Base-by-base conservation (phyloP, 1,284 basidiomycete genomes). In the Cryptococcus hybrid region DNA sequence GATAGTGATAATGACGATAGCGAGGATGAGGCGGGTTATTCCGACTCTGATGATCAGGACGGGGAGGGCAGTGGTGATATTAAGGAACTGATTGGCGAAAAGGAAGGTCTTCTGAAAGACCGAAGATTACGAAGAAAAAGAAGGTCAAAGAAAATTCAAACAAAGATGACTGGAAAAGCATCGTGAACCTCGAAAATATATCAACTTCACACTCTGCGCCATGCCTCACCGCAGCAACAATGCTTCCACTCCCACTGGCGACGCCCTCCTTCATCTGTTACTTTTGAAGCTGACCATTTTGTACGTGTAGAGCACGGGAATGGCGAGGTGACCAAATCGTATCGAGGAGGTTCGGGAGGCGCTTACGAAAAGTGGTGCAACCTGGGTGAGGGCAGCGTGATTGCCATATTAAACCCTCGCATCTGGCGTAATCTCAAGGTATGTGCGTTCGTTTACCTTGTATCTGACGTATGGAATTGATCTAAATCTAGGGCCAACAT, bases 371-470 rank as follows among this genome's bases (percentile, higher is more conserved):
- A 80, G 62, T 81, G 83, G 58, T 11, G 88, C 57, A 90, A 90
- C 70, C 79, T 95, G 60, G 85, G 85, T 50, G 89, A 92, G 61
- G 95, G 95, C 1, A 88, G 90, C 48, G 89, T 98, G 2, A 81
- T 99, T 34, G 90, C 92, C 0, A 82, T 99, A 39, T 79, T 98
- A 30, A 97, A 95, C 70, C 93, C 95, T 0, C 84, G 84, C 58
- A 84, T 98, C 42, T 79, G 95, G 55, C 90, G 89, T 67, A 91
- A 92, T 11, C 86, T 88, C 61, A 86, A 89, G 76, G 92, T 91
- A 57, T 52, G 82, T 76, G 35, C 35, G n/a, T 13, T 13, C 3
- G 38, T 5, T 8, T 42, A 7, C 15, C 4, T 12, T 11, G 9
- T 38, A 8, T 18, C 18, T 18, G 18, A 18, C 18, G 18, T 18